A percentile compares a stretch with the other conserved stretches of the same genome.
Conservation (phyloP, 306 rosid species). For the Parietaria judaica region DNA sequence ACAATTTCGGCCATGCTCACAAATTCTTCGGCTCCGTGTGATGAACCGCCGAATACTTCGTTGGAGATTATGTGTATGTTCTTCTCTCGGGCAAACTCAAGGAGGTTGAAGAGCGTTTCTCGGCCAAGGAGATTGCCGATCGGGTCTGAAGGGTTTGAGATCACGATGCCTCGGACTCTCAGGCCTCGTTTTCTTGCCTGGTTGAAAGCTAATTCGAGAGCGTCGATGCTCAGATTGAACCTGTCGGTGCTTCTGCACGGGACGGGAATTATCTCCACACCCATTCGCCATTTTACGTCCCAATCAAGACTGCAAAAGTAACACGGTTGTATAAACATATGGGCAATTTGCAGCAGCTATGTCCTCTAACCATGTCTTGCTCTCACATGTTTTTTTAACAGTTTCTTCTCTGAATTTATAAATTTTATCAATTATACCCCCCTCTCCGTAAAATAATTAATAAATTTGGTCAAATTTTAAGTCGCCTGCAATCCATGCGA, state of each 20-base stretch:
- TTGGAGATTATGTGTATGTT: slow-evolving; percentile 79
- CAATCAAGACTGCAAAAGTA: slow-evolving; percentile 59
- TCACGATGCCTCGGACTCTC: slow-evolving; percentile 74
- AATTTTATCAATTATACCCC: too few relatives aligned
- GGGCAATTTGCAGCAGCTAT: too few relatives aligned
- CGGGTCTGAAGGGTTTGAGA: slow-evolving; percentile 74
- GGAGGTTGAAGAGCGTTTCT: slow-evolving; percentile 54
- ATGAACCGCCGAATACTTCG: slow-evolving; percentile 59
- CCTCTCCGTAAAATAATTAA: too few relatives aligned
- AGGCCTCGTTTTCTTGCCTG: slow-evolving; percentile 80
- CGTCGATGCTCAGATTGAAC: slow-evolving; percentile 45
- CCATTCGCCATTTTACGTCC: slow-evolving; percentile 70
- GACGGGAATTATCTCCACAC: slow-evolving; percentile 67
- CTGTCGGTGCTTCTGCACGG: slow-evolving; percentile 78
- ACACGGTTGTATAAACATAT: slow-evolving; percentile 7
- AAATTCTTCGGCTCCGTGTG: slow-evolving; percentile 44
- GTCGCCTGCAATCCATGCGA: too few relatives aligned
- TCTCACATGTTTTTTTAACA: too few relatives aligned
- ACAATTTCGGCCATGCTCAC: slow-evolving; percentile 78
- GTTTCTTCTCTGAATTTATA: too few relatives aligned
- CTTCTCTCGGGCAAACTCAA: slow-evolving; percentile 89
- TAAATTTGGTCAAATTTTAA: too few relatives aligned
- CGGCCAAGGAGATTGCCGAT: slow-evolving; percentile 54
- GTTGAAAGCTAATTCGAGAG: slow-evolving; percentile 72
- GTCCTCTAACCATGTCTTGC: too few relatives aligned